phyloP scores from a whole-genome alignment of 805 yeast genomes.

The Cyberlindnera mississippiensis region DNA sequence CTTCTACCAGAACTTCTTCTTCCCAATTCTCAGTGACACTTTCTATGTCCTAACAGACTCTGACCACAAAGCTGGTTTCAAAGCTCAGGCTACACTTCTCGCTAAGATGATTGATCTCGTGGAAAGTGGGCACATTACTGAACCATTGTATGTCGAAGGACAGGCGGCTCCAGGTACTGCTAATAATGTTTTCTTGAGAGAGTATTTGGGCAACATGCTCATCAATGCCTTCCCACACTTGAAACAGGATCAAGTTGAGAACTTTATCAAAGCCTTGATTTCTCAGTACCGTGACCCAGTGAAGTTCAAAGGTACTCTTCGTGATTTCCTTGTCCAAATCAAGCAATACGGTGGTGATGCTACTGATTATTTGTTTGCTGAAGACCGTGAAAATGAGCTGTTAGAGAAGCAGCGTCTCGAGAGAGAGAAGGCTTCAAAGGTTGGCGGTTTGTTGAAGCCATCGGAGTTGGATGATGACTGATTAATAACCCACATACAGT shows the following conservation, averaged over 20 bases:
- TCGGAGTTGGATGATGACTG: conserved; percentile 82
- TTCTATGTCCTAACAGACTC: conserved; percentile 93
- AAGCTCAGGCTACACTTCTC: conserved; percentile 78
- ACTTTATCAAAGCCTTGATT: conserved; percentile 75
- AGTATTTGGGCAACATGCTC: conserved; percentile 77
- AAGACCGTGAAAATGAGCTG: conserved; percentile 79
- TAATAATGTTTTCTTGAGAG: conserved; percentile 72
- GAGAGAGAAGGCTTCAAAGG: conserved; percentile 75
- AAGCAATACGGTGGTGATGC: conserved; percentile 95
- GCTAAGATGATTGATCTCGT: conserved; percentile 82
- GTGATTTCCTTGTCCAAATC: conserved; percentile 95
- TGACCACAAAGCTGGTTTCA: conserved; percentile 96
- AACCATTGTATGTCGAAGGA: conserved; percentile 75
- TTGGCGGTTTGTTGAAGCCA: conserved; percentile 94
- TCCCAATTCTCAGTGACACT: conserved; percentile 86
- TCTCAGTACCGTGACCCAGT: conserved; percentile 66
- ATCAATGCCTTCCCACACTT: conserved; percentile 90
- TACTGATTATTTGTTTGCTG: conserved; percentile 91
- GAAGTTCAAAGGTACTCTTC: conserved; percentile 77
- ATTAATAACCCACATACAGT: background rate
- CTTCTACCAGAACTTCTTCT: conserved; percentile 84
- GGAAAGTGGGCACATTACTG: conserved; percentile 66
- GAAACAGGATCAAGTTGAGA: conserved; percentile 75
- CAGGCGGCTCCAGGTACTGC: conserved; percentile 84
- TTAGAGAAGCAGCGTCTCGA: conserved; percentile 65